Percentiles rank a stretch among this genome's conserved stretches.
These are phyloP conservation scores for Aspergillus affinis DNA, from an alignment of 495 filamentous ascomycete species.

Conservation along the genomic window DNA sequence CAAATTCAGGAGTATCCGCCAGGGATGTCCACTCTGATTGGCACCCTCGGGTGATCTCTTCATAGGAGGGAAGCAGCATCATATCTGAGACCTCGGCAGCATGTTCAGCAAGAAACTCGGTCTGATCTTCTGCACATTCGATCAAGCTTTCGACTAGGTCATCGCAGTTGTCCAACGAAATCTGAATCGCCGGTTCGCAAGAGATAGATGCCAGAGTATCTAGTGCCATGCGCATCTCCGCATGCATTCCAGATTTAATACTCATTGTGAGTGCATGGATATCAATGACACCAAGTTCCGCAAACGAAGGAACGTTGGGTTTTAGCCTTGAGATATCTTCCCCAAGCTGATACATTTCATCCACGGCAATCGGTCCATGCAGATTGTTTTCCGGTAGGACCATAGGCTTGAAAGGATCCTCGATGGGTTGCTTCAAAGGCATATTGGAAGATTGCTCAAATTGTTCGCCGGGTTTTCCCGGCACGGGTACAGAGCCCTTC, in stretches of 20 bases:
- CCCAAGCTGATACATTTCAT: constrained; percentile 60
- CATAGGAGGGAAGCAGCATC: constrained; percentile 77
- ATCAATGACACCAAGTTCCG: constrained; percentile 83
- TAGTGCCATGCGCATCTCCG: constrained; percentile 82
- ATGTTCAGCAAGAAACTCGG: constrained; percentile 75
- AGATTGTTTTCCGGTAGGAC: constrained; percentile 53
- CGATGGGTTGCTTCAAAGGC: constrained; percentile 44
- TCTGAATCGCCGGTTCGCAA: constrained; percentile 55
- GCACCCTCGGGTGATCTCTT: constrained; percentile 78
- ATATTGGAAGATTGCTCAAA: constrained; percentile 48
- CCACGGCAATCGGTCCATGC: constrained; percentile 65
- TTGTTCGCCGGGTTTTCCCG: constrained; percentile 44
- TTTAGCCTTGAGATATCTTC: constrained; percentile 60
- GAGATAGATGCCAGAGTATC: constrained; percentile 78
- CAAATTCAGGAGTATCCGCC: constrained; percentile 69
- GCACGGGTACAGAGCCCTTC: constrained; percentile 36
- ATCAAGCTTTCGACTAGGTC: constrained; percentile 85
- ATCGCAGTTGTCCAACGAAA: constrained; percentile 74
- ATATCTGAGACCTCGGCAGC: constrained; percentile 80
- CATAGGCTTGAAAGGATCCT: constrained; percentile 56
- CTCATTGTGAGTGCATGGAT: constrained; percentile 89
- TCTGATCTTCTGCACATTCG: constrained; percentile 86
- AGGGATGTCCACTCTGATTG: constrained; percentile 67
- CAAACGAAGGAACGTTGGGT: constrained; percentile 70
- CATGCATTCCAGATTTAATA: constrained; percentile 86